Evolutionary conservation across 257 asterid species (phyloP), one percentile per base, ranked within the genome.

Genomic region (Vinca minor): DNA sequence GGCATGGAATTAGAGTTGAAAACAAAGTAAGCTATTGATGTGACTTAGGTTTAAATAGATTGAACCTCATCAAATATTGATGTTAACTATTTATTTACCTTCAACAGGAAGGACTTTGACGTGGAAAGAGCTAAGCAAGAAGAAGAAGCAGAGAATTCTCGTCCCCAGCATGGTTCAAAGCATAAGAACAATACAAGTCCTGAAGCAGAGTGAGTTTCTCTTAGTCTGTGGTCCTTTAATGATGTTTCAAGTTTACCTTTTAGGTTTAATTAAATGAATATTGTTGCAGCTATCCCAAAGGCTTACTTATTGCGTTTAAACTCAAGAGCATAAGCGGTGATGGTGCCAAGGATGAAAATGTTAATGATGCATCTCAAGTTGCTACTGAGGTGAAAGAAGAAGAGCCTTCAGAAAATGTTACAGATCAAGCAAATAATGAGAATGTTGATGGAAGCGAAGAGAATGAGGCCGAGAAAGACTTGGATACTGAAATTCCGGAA

Each of bases 201-300:
- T 1, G 88, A 84, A 76, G 85, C 76, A 21, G 83, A 79, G 99
- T 93, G 76, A 73, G 96, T 71, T 62, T 45, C 55, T 45, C 55
- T 18, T 3, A 46, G 59, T 29, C 8, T 17, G 17, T 62, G 15
- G 21, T 67, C 28, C 56, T 66, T 63, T 26, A 11, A 2, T 53
- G 45, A 41, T 69, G 45, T 64, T 11, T 21, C 4, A 59, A 32
- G 66, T 50, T 75, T 54, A 23, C 62, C 15, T 29, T 21, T 49
- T 60, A 18, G 48, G 11, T 23, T 60, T 68, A 69, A 73, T 61
- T 54, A 50, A 49, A 63, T 64, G 34, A 20, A 2, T 41, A 23
- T 66, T 59, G 23, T 81, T 53, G 78, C 93, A 89, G 97, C 71
- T 93, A 84, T 38, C 97, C 99, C 10, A 86, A 79, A 74, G 96